Percentiles rank a stretch among this genome's conserved stretches.
phyloP scores from a whole-genome alignment of 208 protist genomes.

The Leishmania guyanensis region DNA sequence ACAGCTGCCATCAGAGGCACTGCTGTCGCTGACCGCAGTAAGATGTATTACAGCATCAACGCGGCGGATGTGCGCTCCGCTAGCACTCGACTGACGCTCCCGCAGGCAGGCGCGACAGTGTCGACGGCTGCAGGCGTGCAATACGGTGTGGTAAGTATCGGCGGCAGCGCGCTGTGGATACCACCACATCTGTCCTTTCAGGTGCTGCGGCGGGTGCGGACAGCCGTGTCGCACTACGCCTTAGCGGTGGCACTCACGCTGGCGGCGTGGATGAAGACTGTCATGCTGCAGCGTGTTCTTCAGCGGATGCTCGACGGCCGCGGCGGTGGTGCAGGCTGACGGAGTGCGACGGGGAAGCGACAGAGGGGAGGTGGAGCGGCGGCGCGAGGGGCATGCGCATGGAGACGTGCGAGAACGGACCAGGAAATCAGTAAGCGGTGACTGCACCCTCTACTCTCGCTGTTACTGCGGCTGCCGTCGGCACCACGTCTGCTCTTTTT shows the following conservation, averaged over 20 bases:
- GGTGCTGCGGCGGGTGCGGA: neutral
- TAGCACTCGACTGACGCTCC: slow-evolving; percentile 11
- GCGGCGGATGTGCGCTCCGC: neutral
- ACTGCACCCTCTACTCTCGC: neutral
- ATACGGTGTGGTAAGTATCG: slow-evolving; percentile 31
- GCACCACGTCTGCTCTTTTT: neutral
- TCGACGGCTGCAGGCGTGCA: slow-evolving; percentile 12
- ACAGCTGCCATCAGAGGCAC: neutral
- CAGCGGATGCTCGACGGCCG: slow-evolving; percentile 1
- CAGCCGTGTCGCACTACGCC: slow-evolving; percentile 27
- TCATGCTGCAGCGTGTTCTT: slow-evolving; percentile 28
- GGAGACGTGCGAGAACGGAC: neutral
- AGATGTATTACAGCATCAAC: neutral
- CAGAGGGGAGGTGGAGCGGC: neutral
- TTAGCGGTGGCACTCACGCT: slow-evolving; percentile 30
- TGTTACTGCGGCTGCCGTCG: neutral
- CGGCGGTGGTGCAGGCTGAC: neutral
- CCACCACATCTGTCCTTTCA: neutral
- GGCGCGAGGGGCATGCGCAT: neutral
- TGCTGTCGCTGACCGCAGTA: neutral
- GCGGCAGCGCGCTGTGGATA: slow-evolving; percentile 5
- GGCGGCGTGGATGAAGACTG: slow-evolving; percentile 31
- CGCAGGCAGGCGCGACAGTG: slow-evolving; percentile 12
- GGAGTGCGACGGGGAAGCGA: neutral
- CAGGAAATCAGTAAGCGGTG: neutral